phyloP scores from a whole-genome alignment of 768 basidiomycete species.

The Boletus edulis region DNA sequence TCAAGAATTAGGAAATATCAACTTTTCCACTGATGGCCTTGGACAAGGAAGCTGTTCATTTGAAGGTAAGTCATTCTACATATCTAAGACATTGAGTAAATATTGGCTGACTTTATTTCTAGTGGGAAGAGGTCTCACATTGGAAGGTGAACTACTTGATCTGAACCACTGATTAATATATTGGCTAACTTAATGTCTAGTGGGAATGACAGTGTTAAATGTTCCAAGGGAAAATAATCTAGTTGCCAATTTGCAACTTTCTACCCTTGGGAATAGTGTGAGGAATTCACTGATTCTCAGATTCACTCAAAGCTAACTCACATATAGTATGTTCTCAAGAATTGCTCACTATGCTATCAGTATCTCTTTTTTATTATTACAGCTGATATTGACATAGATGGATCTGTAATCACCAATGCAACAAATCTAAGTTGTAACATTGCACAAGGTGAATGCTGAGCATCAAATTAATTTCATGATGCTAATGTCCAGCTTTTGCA shows the following conservation, averaged over 20 bases:
- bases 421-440: neutral
- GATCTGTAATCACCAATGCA: neutral
- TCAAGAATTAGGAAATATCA: neutral
- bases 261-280: neutral
- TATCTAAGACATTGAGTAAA: neutral
- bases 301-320: neutral
- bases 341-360: neutral
- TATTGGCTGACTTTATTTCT: neutral
- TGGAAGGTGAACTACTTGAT: neutral
- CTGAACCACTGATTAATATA: no score
- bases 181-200: no score
- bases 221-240: no score
- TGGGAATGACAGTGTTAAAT: no score
- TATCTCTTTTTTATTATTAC: constrained; percentile 12
- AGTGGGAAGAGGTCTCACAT: neutral
- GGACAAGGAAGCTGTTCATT: neutral
- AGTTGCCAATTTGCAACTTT: no score
- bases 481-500: neutral
- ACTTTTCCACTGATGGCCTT: neutral
- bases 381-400: constrained; percentile 6
- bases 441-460: neutral
- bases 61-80: neutral
- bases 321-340: neutral
- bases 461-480: neutral
- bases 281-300: neutral